Evolutionary conservation across 768 basidiomycete species (phyloP).

Genomic region (Phylloporus sp.): DNA sequence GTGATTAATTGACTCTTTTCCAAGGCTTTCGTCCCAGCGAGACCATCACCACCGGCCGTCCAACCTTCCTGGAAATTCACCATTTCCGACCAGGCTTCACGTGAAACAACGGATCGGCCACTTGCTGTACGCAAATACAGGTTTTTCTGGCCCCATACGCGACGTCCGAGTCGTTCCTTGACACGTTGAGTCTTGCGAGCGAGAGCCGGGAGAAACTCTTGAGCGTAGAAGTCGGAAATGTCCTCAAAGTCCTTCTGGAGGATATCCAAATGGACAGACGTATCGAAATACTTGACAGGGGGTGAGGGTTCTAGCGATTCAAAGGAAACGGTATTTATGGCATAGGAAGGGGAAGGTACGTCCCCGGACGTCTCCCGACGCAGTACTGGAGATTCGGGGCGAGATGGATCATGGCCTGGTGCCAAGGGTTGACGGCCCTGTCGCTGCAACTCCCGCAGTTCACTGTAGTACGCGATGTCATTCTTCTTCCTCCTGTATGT

Average conservation of each 20-base stretch:
- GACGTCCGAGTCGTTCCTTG: conserved; percentile 77
- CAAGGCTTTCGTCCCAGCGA: not conserved
- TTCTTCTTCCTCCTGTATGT: conserved; percentile 46
- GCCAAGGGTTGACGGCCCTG: conserved; percentile 22
- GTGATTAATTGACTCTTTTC: not conserved
- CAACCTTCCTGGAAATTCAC: conserved; percentile 41
- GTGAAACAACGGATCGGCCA: conserved; percentile 35
- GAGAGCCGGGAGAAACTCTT: conserved; percentile 37
- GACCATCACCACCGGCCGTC: not conserved
- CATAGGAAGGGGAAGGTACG: not conserved
- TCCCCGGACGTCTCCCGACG: not conserved
- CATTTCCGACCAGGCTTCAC: conserved; percentile 43
- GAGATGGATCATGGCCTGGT: conserved; percentile 19
- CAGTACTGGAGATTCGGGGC: not conserved
- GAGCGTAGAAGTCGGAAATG: conserved; percentile 40
- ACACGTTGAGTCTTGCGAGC: conserved; percentile 53
- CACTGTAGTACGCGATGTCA: conserved; percentile 41
- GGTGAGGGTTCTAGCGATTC: conserved; percentile 17
- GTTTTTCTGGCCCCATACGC: conserved; percentile 59
- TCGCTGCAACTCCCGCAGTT: conserved; percentile 27
- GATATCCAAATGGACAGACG: conserved; percentile 52
- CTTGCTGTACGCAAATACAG: conserved; percentile 43
- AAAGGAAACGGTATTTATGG: conserved; percentile 24
- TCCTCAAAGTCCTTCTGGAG: conserved; percentile 51
- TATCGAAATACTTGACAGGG: conserved; percentile 37